phyloP scores from a whole-genome alignment of 306 rosid species.

The Parietaria judaica region DNA sequence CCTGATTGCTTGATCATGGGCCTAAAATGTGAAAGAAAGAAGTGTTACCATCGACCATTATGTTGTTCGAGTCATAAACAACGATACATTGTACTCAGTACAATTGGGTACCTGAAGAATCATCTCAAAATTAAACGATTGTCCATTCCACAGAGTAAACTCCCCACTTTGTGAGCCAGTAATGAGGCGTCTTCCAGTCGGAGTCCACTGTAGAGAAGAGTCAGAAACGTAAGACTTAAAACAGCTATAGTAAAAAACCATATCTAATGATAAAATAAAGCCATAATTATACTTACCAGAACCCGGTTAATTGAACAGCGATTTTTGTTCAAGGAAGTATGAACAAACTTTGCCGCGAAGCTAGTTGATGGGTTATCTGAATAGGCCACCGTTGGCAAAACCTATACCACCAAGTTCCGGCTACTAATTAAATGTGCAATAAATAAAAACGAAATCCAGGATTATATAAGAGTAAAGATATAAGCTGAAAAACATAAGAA shows the following conservation, averaged over 20 bases:
- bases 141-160: constrained; percentile 99
- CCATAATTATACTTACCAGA: constrained; percentile 49
- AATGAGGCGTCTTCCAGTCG: constrained; percentile 94
- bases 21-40: constrained; percentile 32
- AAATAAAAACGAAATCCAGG: not conserved
- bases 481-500: constrained; percentile 4
- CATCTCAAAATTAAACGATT: constrained; percentile 97
- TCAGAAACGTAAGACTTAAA: constrained; percentile 22
- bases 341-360: constrained; percentile 91
- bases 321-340: constrained; percentile 88
- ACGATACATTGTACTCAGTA: not conserved
- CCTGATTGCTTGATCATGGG: constrained; percentile 98
- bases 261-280: not conserved
- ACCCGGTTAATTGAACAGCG: constrained; percentile 90
- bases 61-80: not conserved
- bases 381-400: constrained; percentile 85
- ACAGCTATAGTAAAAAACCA: constrained; percentile 8
- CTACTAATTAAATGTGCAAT: not conserved
- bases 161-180: constrained; percentile 99
- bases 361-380: constrained; percentile 93
- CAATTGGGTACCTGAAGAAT: constrained; percentile 73
- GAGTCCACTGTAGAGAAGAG: constrained; percentile 72
- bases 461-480: constrained; percentile 2
- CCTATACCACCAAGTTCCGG: constrained; percentile 38
- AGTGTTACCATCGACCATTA: constrained; percentile 14